These are phyloP conservation scores for Suhomyces bokatorum DNA, from an alignment of 1,139 yeast genomes.

Conservation along the genomic window DNA sequence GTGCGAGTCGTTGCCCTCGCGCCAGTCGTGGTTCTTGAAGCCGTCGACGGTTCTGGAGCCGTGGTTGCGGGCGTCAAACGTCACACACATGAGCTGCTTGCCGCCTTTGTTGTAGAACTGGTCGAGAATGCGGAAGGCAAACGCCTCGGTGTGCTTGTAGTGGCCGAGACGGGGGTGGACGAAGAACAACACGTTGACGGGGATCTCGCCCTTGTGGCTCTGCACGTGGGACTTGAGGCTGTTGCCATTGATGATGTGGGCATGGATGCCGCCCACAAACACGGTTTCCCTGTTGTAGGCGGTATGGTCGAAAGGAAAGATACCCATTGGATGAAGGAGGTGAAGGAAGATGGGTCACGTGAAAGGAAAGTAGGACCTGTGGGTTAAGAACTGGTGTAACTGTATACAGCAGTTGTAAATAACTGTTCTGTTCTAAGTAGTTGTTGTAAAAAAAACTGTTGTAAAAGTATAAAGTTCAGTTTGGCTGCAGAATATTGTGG, in stretches of 20 bases:
- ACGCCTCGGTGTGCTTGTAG: constrained; percentile 31
- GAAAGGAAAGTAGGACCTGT: background rate
- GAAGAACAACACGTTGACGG: constrained; percentile 39
- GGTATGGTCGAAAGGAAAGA: constrained; percentile 21
- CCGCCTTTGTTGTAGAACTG: constrained; percentile 25
- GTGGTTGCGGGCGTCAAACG: constrained; percentile 64
- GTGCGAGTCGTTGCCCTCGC: constrained; percentile 48
- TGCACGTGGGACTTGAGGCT: constrained; percentile 27
- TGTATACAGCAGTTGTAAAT: too few relatives aligned
- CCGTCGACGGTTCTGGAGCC: constrained; percentile 48
- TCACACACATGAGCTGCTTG: constrained; percentile 42
- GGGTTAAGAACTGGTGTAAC: too few relatives aligned
- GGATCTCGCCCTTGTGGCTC: constrained; percentile 22
- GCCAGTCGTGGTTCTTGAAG: constrained; percentile 46
- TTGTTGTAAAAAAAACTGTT: too few relatives aligned
- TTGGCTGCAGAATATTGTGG: too few relatives aligned
- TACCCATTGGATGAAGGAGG: background rate
- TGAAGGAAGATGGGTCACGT: too few relatives aligned
- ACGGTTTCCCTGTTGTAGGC: constrained; percentile 25
- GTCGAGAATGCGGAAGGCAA: constrained; percentile 33
- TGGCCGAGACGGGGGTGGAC: constrained; percentile 40
- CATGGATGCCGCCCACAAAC: constrained; percentile 35
- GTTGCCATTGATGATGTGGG: constrained; percentile 37
- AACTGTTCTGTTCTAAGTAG: too few relatives aligned
- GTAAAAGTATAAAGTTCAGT: too few relatives aligned